Percentiles rank a stretch among this genome's conserved stretches.
Evolutionary conservation across 2,329 filamentous ascomycete species (phyloP).

Genomic region (Phialemonium atrogriseum): DNA sequence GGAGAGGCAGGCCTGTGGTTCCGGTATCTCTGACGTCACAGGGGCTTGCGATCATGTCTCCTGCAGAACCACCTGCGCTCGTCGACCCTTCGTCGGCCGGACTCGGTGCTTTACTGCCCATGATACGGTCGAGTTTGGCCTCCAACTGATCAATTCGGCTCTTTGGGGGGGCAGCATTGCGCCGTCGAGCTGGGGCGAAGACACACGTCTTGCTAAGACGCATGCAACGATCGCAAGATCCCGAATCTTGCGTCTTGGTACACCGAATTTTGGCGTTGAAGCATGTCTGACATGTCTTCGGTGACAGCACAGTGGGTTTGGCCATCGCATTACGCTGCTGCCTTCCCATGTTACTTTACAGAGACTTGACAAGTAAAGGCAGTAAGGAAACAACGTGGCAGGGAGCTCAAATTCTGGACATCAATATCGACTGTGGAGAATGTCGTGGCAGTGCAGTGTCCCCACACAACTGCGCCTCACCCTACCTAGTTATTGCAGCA

Average conservation of each 20-base stretch:
- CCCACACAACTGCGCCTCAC: too few relatives aligned
- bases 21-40: neutral
- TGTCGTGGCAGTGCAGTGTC: too few relatives aligned
- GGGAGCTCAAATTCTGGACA: too few relatives aligned
- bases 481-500: too few relatives aligned
- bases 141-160: neutral
- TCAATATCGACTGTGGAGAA: too few relatives aligned
- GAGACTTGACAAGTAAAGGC: too few relatives aligned
- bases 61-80: neutral
- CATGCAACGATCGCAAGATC: slow-evolving; percentile 2
- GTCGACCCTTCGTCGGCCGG: too few relatives aligned
- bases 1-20: neutral
- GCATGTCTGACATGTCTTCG: slow-evolving; percentile 3
- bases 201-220: slow-evolving; percentile 1
- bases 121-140: neutral
- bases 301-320: too few relatives aligned
- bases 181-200: slow-evolving; percentile 1
- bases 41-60: neutral
- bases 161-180: neutral
- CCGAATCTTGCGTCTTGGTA: neutral
- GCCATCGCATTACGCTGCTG: too few relatives aligned
- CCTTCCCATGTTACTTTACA: too few relatives aligned
- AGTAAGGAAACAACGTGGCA: too few relatives aligned
- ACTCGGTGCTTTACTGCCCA: too few relatives aligned
- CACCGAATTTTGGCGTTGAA: slow-evolving; percentile 4